Conservation (phyloP, 2,329 filamentous ascomycete genomes). For the Calcarisporium arbuscula region DNA sequence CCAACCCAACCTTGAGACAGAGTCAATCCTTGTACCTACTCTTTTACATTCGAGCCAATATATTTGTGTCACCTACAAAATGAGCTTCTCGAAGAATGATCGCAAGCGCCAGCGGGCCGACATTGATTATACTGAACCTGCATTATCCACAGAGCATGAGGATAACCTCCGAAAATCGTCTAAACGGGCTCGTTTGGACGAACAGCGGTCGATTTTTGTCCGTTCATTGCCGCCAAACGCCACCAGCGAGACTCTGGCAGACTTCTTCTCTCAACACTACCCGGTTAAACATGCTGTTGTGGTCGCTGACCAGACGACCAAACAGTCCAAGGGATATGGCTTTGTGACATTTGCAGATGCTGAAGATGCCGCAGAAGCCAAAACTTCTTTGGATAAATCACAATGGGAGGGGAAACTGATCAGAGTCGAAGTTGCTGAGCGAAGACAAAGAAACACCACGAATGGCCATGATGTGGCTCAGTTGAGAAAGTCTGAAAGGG, state of each 20-base stretch:
- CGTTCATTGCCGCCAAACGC: constrained; percentile 73
- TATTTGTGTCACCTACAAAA: constrained; percentile 20
- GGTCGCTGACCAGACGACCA: constrained; percentile 78
- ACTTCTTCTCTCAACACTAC: constrained; percentile 89
- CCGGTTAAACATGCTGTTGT: constrained; percentile 96
- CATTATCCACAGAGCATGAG: constrained; percentile 24
- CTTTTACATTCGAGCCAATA: constrained; percentile 15
- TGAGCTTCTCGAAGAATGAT: constrained; percentile 23
- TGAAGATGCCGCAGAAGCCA: constrained; percentile 79
- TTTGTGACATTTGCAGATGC: constrained; percentile 96
- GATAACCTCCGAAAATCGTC: constrained; percentile 24
- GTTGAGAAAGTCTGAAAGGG: constrained; percentile 43
- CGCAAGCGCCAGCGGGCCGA: constrained; percentile 29
- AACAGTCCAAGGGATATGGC: constrained; percentile 84
- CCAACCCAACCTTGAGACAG: no score
- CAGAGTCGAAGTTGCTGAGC: constrained; percentile 80
- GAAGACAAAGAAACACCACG: constrained; percentile 62
- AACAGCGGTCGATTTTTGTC: constrained; percentile 76
- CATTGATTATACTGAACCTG: constrained; percentile 22
- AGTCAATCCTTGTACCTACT: no score
- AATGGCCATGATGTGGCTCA: constrained; percentile 33
- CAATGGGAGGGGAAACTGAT: constrained; percentile 75
- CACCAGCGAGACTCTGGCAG: constrained; percentile 76
- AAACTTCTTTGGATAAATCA: constrained; percentile 73
- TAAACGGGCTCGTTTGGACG: constrained; percentile 55